These are phyloP conservation scores for Crithidia thermophila DNA, from an alignment of 208 protist genomes.

Conservation along the genomic window DNA sequence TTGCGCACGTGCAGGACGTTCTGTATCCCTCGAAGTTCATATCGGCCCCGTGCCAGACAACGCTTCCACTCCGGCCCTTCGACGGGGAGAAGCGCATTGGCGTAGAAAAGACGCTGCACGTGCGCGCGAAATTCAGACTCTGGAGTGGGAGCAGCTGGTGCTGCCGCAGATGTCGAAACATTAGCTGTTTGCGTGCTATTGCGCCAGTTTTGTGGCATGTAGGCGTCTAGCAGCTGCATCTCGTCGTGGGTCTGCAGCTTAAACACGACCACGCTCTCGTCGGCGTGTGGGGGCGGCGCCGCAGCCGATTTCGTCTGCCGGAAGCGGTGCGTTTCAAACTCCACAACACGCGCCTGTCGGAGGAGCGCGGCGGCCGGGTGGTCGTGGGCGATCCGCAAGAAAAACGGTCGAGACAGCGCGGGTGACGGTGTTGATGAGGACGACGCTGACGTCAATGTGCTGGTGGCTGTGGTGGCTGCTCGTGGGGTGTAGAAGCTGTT, in stretches of 20 bases:
- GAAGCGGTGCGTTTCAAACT: constrained; percentile 3
- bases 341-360: not conserved
- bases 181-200: constrained; percentile 9
- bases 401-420: not conserved
- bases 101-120: constrained; percentile 64
- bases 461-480: not conserved
- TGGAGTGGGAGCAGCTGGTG: not conserved
- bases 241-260: constrained; percentile 2
- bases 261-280: constrained; percentile 11
- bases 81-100: constrained; percentile 32
- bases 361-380: constrained; percentile 15
- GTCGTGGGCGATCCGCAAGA: constrained; percentile 9
- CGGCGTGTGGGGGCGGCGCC: not conserved
- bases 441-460: too few species aligned
- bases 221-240: constrained; percentile 10
- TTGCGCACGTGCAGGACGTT: constrained; percentile 58
- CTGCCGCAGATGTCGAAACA: not conserved
- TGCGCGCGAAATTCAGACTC: constrained; percentile 43
- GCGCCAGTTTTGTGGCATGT: constrained; percentile 36
- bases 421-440: not conserved
- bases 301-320: not conserved
- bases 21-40: constrained; percentile 51
- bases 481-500: constrained; percentile 20
- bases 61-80: constrained; percentile 57
- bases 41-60: constrained; percentile 63